Evolutionary conservation across 106 monocot species (phyloP).

Genomic region (Phalaenopsis equestris): DNA sequence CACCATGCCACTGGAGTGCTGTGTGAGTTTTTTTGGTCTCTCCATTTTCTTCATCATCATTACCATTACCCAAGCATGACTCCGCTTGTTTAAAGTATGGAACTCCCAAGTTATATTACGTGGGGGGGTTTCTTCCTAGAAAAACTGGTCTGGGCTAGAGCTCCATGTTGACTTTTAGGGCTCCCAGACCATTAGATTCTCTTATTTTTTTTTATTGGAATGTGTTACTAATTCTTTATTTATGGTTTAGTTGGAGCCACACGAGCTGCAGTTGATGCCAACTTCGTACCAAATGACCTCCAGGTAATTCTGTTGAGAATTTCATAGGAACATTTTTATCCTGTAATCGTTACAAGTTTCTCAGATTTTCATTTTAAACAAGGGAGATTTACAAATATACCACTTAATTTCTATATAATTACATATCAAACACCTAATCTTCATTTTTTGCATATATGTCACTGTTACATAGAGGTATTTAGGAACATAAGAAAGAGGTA

Average conservation of each 20-base stretch:
- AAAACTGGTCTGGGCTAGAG: neutral
- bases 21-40: too few relatives aligned
- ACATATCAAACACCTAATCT: too few relatives aligned
- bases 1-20: too few relatives aligned
- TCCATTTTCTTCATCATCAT: too few relatives aligned
- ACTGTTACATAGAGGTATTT: too few relatives aligned
- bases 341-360: neutral
- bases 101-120: too few relatives aligned
- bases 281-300: constrained; percentile 92
- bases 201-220: neutral
- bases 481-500: too few relatives aligned
- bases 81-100: too few relatives aligned
- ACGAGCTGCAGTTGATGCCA: constrained; percentile 97
- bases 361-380: neutral
- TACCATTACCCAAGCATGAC: too few relatives aligned
- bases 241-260: constrained; percentile 79
- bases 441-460: too few relatives aligned
- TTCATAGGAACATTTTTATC: neutral
- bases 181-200: neutral
- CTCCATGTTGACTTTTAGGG: neutral
- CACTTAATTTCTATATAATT: too few relatives aligned
- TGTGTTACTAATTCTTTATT: constrained; percentile 11
- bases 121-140: neutral
- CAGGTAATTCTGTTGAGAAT: constrained; percentile 46
- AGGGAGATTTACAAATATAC: too few relatives aligned